These are phyloP conservation scores for Leucocoprinus leucothites DNA, from an alignment of 768 basidiomycete genomes.

Conservation along the genomic window DNA sequence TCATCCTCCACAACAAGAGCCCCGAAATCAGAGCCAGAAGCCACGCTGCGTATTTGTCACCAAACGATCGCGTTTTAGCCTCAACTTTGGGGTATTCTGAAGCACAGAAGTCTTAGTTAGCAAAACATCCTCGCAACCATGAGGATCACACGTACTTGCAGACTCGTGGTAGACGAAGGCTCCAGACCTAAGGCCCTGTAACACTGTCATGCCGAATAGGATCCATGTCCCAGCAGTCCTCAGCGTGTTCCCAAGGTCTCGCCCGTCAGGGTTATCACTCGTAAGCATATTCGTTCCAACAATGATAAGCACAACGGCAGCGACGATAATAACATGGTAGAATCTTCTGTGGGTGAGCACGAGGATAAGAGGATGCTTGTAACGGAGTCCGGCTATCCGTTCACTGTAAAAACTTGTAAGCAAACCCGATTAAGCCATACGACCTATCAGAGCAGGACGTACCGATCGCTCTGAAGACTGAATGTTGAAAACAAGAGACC, in stretches of 20 bases:
- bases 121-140: not conserved
- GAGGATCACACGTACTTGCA: not conserved
- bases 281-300: not conserved
- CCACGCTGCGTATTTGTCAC: conserved; percentile 25
- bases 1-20: conserved; percentile 36
- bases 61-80: conserved; percentile 15
- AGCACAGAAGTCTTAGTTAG: not conserved
- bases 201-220: not conserved
- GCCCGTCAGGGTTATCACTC: not conserved
- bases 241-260: not conserved
- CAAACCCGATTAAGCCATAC: no score
- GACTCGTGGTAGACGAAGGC: not conserved
- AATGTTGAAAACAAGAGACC: conserved; percentile 41
- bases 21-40: conserved; percentile 30
- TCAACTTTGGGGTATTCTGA: conserved; percentile 3
- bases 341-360: not conserved
- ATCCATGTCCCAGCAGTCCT: not conserved
- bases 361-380: not conserved
- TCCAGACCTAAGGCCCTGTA: not conserved
- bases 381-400: not conserved
- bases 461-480: conserved; percentile 41
- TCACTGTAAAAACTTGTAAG: not conserved
- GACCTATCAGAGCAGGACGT: not conserved
- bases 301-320: not conserved
- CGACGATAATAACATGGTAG: not conserved